A percentile compares a stretch with the other conserved stretches of the same genome.
These are phyloP conservation scores for Monilinia fructigena DNA, from an alignment of 2,329 filamentous ascomycete genomes.

Conservation along the genomic window DNA sequence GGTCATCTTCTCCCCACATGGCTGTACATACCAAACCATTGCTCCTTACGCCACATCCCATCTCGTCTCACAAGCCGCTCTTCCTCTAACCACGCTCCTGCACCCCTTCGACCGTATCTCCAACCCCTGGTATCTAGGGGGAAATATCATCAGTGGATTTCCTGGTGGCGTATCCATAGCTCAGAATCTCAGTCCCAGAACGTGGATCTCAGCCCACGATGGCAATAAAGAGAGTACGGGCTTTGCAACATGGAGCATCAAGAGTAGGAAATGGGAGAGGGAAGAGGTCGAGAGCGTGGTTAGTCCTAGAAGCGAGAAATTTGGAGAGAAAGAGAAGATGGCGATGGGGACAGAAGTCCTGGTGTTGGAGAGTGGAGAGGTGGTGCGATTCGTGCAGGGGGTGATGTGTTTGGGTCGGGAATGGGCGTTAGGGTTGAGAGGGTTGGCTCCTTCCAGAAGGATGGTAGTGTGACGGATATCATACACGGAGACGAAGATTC, in stretches of 20 bases:
- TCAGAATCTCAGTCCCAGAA: conserved; percentile 50
- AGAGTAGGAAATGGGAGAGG: conserved; percentile 46
- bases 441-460: neutral
- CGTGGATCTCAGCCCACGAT: conserved; percentile 63
- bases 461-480: too few species aligned
- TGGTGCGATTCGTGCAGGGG: conserved; percentile 42
- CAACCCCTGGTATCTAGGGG: conserved; percentile 62
- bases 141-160: conserved; percentile 56
- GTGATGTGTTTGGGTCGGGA: conserved; percentile 37
- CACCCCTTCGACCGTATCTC: conserved; percentile 61
- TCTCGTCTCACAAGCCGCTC: conserved; percentile 54
- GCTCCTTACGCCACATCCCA: conserved; percentile 56
- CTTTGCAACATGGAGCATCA: conserved; percentile 51
- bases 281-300: conserved; percentile 48
- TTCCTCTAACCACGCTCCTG: conserved; percentile 62
- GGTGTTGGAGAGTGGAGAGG: conserved; percentile 46
- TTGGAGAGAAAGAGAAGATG: conserved; percentile 25
- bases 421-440: conserved; percentile 45
- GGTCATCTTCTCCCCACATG: conserved; percentile 64
- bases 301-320: conserved; percentile 32
- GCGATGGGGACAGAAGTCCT: conserved; percentile 44
- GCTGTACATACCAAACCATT: conserved; percentile 54
- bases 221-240: conserved; percentile 57
- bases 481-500: too few species aligned
- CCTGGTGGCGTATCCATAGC: conserved; percentile 59